Evolutionary conservation across 345 rosid genomes (phyloP), one percentile per base, ranked within the genome.

Genomic region (Brassica carinata): DNA sequence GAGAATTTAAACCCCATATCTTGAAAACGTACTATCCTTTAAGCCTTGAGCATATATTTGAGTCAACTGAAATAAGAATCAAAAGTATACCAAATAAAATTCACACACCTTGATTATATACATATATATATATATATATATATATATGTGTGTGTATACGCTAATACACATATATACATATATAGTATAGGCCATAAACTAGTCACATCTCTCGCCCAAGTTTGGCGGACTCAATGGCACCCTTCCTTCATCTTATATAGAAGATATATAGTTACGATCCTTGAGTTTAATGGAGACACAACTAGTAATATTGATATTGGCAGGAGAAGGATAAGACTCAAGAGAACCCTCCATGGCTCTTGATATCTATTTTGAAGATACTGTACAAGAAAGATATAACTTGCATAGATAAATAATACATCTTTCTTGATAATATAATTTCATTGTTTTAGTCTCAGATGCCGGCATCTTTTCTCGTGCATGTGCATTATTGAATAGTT

Each of bases 401-500:
- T 63, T 65, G 64, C 71, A 65, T 18, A 5, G 29, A 31, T 65
- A 45, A 15, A 4, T 9, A 15, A 4, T 9, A 26, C 30, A 59
- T 13, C 7, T 23, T 61, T 3, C 13, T 59, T 45, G 33, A 45
- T 29, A 70, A 2, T 8, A 7, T 48, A 59, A 30, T 72, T 36
- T 53, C 11, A 55, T 18, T 45, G 30, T 45, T 31, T 6, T 64
- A 64, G 31, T 72, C 17, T 38, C 62, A 72, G 62, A 65, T 72
- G 82, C 73, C 3, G 45, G 45, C 45, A 66, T 79, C 62, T 71
- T 4, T 48, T 53, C 45, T 36, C 58, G 48, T 66, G 68, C 77
- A 78, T 65, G 77, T 79, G 82, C 82, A 72, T 45, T 36, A 65
- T 66, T 66, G 48, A 66, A 57, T 79, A 57, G 57, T 72, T 78